phyloP scores from a whole-genome alignment of 495 filamentous ascomycete genomes.

The Sabuloglossum arenarium region DNA sequence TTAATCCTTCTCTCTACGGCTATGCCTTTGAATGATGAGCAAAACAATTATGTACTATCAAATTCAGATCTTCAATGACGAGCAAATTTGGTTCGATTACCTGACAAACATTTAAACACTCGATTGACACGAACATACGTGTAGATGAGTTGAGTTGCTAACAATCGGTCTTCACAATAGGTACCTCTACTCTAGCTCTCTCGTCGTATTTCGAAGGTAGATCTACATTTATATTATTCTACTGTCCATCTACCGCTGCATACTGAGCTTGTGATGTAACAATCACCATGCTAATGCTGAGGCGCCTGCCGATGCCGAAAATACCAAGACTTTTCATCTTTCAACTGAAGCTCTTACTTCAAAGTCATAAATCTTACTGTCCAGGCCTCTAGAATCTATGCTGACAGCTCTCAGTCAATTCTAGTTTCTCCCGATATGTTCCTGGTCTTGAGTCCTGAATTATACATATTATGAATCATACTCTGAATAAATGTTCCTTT shows the following conservation, averaged over 20 bases:
- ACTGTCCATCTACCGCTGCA: background rate
- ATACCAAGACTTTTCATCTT: slow-evolving; percentile 87
- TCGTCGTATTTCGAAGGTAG: background rate
- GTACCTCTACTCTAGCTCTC: background rate
- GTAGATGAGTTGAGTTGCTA: background rate
- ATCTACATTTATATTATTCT: background rate
- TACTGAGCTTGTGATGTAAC: slow-evolving; percentile 39
- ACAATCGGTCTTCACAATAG: background rate
- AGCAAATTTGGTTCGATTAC: slow-evolving; percentile 32
- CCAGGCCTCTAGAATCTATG: slow-evolving; percentile 3
- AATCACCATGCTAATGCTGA: slow-evolving; percentile 90
- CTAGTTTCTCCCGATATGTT: background rate
- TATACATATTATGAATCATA: slow-evolving; percentile 3
- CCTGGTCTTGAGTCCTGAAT: slow-evolving; percentile 12
- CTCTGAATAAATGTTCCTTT: background rate
- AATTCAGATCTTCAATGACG: slow-evolving; percentile 35
- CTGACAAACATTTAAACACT: slow-evolving; percentile 13
- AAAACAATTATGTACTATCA: slow-evolving; percentile 37
- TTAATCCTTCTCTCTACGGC: background rate
- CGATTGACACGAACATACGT: background rate
- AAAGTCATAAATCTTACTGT: slow-evolving; percentile 5
- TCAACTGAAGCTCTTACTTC: slow-evolving; percentile 45
- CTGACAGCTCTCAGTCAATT: background rate
- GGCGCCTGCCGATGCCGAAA: slow-evolving; percentile 44
- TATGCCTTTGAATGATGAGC: slow-evolving; percentile 28